Conservation (phyloP, 179 eudicot genomes). For the Carnegiea gigantea region DNA sequence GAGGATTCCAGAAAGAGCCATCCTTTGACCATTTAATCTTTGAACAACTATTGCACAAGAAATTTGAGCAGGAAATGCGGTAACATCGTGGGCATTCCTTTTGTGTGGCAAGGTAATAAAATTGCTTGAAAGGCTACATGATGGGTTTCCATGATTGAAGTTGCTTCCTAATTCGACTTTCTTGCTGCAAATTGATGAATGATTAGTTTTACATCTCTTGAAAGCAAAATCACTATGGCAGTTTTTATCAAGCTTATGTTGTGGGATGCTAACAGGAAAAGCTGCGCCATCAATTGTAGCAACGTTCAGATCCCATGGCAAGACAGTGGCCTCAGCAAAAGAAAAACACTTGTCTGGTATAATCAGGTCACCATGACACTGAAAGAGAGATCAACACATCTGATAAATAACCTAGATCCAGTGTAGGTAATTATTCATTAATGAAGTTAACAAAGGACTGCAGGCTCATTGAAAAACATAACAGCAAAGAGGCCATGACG, state of each 20-base stretch:
- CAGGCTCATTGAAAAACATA: conserved; percentile 7
- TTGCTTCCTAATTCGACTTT: conserved; percentile 23
- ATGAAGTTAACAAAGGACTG: conserved; percentile 1
- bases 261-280: conserved; percentile 16
- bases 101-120: conserved; percentile 27
- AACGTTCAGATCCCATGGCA: conserved; percentile 72
- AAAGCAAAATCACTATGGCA: conserved; percentile 25
- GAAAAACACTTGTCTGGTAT: conserved; percentile 39
- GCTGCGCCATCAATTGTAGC: conserved; percentile 28
- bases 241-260: conserved; percentile 28
- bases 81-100: conserved; percentile 25
- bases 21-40: conserved; percentile 25
- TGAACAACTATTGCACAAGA: conserved; percentile 45
- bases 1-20: conserved; percentile 37
- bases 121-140: conserved; percentile 20
- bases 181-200: conserved; percentile 27
- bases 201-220: conserved; percentile 61
- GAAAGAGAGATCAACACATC: conserved; percentile 22
- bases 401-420: not conserved
- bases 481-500: conserved; percentile 16
- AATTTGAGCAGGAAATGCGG: conserved; percentile 38
- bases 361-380: conserved; percentile 55
- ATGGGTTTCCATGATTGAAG: conserved; percentile 20
- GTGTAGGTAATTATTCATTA: not conserved
- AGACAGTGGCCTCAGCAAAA: conserved; percentile 71